A percentile compares a stretch with the other conserved stretches of the same genome.
Conservation (phyloP, 1,139 yeast genomes). For the Nakaseomyces delphensis region DNA sequence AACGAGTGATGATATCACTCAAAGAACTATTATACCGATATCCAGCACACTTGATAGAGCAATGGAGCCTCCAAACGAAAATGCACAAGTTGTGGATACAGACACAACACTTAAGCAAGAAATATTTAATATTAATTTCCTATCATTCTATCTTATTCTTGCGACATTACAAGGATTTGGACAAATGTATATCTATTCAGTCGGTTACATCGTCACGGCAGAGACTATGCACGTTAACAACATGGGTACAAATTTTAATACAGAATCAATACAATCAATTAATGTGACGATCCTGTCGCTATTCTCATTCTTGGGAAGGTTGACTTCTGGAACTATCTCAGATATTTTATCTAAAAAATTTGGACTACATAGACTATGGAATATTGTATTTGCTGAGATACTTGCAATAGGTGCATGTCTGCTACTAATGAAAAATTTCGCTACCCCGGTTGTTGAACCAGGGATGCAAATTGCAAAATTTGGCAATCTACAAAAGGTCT, state of each 20-base stretch:
- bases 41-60: constrained; percentile 1
- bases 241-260: constrained; percentile 17
- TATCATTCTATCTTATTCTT: constrained; percentile 45
- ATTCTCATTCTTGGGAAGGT: constrained; percentile 57
- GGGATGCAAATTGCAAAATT: not conserved
- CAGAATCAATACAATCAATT: constrained; percentile 47
- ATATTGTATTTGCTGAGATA: constrained; percentile 44
- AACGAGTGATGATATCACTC: constrained; percentile 1
- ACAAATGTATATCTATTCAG: constrained; percentile 67
- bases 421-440: not conserved
- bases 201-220: constrained; percentile 64
- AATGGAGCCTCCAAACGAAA: not conserved
- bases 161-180: constrained; percentile 66
- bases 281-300: constrained; percentile 68
- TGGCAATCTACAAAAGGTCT: constrained; percentile 29
- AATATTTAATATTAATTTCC: constrained; percentile 30
- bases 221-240: constrained; percentile 31
- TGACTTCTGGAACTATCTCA: constrained; percentile 60
- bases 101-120: not conserved
- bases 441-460: not conserved
- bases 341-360: constrained; percentile 47
- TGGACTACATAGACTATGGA: constrained; percentile 60
- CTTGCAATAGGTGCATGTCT: constrained; percentile 39
- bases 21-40: not conserved
- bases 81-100: constrained; percentile 6